phyloP scores from a whole-genome alignment of 2,329 filamentous ascomycete species.

The Botryotinia globosa region DNA sequence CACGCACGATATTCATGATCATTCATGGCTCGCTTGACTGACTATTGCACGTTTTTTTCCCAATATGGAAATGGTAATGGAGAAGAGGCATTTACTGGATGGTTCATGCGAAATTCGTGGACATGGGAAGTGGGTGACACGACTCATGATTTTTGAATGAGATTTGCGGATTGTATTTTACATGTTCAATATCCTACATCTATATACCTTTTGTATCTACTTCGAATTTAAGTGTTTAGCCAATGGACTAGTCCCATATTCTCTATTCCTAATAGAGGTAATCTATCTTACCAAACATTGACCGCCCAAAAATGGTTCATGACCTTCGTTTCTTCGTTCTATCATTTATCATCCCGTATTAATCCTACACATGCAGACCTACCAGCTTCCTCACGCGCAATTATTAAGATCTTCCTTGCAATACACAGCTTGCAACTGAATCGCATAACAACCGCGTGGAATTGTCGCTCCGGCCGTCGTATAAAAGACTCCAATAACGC shows the following conservation, averaged over 20 bases:
- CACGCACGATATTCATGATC: neutral
- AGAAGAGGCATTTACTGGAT: neutral
- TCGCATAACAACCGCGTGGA: slow-evolving; percentile 4
- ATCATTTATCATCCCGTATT: neutral
- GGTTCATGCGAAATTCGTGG: neutral
- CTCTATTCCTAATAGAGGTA: neutral
- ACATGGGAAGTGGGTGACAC: neutral
- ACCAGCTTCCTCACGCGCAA: neutral
- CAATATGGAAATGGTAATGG: neutral
- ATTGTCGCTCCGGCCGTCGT: neutral
- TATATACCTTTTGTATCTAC: neutral
- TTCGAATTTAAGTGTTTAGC: neutral
- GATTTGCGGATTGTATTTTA: neutral
- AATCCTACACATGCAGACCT: neutral
- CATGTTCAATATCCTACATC: neutral
- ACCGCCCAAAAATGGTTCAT: neutral
- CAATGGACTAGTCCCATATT: neutral
- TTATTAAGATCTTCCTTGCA: neutral
- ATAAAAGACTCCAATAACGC: neutral
- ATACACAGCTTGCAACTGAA: slow-evolving; percentile 3
- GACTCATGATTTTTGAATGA: neutral
- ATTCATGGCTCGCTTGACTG: neutral
- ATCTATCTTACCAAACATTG: neutral
- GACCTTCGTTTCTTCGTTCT: neutral
- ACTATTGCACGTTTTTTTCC: neutral